Percentiles rank a stretch among this genome's conserved stretches.
These are phyloP conservation scores for Candida railenensis DNA, from an alignment of 805 yeast species.

Conservation along the genomic window DNA sequence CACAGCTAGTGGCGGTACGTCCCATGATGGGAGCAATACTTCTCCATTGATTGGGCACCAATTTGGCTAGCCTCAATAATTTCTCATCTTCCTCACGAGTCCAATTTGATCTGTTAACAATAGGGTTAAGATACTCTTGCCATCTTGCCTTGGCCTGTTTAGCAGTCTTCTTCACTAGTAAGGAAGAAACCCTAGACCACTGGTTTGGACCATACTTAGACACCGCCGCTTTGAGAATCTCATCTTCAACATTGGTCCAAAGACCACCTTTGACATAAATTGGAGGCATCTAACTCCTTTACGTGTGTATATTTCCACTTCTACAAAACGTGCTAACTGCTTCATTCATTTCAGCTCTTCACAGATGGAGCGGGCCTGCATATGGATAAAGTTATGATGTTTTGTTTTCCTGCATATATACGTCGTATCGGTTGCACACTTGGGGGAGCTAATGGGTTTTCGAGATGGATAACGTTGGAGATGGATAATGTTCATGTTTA, in stretches of 20 bases:
- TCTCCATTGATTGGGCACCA: constrained; percentile 93
- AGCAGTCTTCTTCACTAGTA: constrained; percentile 81
- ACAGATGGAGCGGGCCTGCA: too few species aligned
- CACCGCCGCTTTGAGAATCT: constrained; percentile 85
- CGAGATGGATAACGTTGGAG: too few species aligned
- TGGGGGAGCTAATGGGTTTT: too few species aligned
- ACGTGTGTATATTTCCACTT: neutral
- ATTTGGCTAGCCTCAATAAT: constrained; percentile 61
- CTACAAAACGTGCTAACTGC: neutral
- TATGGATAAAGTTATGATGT: too few species aligned
- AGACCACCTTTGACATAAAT: constrained; percentile 82
- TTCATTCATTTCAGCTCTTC: too few species aligned
- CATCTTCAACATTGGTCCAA: constrained; percentile 87
- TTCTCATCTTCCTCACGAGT: constrained; percentile 72
- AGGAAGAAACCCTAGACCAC: constrained; percentile 90
- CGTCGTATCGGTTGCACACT: too few species aligned
- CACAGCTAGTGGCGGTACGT: constrained; percentile 82
- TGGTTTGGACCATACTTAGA: constrained; percentile 92
- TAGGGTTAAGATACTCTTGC: constrained; percentile 84
- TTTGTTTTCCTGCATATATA: too few species aligned
- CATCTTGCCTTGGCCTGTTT: constrained; percentile 91
- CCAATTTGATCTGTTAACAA: constrained; percentile 66
- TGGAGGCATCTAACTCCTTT: constrained; percentile 38
- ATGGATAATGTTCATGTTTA: too few species aligned
- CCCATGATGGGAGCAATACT: constrained; percentile 80